phyloP scores from a whole-genome alignment of 2,329 filamentous ascomycete genomes.

The Aspergillus carbonarius region DNA sequence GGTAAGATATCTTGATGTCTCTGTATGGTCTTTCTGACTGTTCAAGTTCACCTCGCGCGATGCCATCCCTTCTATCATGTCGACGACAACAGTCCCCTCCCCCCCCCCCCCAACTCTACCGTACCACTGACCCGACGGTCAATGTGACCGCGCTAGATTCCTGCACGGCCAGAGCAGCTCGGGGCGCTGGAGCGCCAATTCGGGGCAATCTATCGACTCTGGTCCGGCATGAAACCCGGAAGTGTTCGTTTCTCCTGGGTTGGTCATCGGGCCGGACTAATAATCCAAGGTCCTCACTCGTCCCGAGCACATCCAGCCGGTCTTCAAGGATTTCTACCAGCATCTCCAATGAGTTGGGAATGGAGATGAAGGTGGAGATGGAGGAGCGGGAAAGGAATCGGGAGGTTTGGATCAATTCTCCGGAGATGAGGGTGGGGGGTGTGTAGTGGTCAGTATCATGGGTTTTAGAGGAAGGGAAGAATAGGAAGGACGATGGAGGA shows the following conservation, averaged over 20 bases:
- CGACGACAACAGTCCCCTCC: background rate
- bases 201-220: slow-evolving; percentile 42
- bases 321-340: slow-evolving; percentile 47
- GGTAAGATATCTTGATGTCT: background rate
- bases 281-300: slow-evolving; percentile 36
- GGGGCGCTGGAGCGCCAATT: slow-evolving; percentile 29
- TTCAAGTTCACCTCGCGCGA: background rate
- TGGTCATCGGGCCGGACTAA: too few relatives aligned
- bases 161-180: slow-evolving; percentile 36
- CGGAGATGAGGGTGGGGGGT: slow-evolving; percentile 10
- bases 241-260: slow-evolving; percentile 39
- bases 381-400: slow-evolving; percentile 3
- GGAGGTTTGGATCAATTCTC: slow-evolving; percentile 12
- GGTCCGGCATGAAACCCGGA: slow-evolving; percentile 41
- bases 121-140: slow-evolving; percentile 38
- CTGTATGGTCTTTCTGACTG: background rate
- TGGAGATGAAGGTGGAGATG: background rate
- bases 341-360: slow-evolving; percentile 37
- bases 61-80: slow-evolving; percentile 7
- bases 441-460: background rate
- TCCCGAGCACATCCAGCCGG: slow-evolving; percentile 34
- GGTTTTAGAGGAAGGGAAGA: too few relatives aligned
- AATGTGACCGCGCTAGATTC: slow-evolving; percentile 44
- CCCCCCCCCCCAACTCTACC: slow-evolving; percentile 8
- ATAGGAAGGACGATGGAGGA: too few relatives aligned